Evolutionary conservation across 768 basidiomycete species (phyloP).

Genomic region (Hygrophorus pudorinus): DNA sequence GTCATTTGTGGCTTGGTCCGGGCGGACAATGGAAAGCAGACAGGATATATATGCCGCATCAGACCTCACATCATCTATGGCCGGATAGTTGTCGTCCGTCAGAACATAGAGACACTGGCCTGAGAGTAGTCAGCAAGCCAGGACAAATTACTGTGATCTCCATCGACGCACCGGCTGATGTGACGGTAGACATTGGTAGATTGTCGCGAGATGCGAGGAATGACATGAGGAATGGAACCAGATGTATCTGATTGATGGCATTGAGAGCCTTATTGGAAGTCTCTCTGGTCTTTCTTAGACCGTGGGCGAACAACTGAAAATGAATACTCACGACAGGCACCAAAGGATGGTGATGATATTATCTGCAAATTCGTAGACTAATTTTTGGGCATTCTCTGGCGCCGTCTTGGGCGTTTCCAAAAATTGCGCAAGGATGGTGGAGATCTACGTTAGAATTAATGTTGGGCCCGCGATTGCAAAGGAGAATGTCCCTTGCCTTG

Average conservation of each 20-base stretch:
- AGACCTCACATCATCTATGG: constrained; percentile 52
- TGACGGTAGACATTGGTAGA: constrained; percentile 61
- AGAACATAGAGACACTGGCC: constrained; percentile 91
- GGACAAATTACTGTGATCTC: neutral
- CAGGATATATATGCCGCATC: constrained; percentile 54
- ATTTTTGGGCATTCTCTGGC: constrained; percentile 59
- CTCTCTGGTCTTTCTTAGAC: constrained; percentile 46
- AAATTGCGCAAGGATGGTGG: constrained; percentile 58
- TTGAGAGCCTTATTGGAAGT: constrained; percentile 88
- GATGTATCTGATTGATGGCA: constrained; percentile 72
- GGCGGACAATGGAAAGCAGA: constrained; percentile 51
- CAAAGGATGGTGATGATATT: constrained; percentile 89
- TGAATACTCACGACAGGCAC: constrained; percentile 79
- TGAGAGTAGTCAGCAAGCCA: constrained; percentile 17
- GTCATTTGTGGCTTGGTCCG: constrained; percentile 21
- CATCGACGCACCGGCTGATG: constrained; percentile 59
- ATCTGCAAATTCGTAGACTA: constrained; percentile 83
- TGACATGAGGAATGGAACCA: constrained; percentile 83
- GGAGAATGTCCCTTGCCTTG: constrained; percentile 39
- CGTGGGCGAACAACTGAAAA: neutral
- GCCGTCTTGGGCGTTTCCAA: constrained; percentile 50
- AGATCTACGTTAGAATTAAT: constrained; percentile 43
- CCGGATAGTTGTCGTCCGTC: constrained; percentile 81
- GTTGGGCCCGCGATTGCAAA: neutral
- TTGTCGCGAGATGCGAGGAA: constrained; percentile 66